phyloP scores from a whole-genome alignment of 2,329 filamentous ascomycete species.

The Corinectria fuckeliana region DNA sequence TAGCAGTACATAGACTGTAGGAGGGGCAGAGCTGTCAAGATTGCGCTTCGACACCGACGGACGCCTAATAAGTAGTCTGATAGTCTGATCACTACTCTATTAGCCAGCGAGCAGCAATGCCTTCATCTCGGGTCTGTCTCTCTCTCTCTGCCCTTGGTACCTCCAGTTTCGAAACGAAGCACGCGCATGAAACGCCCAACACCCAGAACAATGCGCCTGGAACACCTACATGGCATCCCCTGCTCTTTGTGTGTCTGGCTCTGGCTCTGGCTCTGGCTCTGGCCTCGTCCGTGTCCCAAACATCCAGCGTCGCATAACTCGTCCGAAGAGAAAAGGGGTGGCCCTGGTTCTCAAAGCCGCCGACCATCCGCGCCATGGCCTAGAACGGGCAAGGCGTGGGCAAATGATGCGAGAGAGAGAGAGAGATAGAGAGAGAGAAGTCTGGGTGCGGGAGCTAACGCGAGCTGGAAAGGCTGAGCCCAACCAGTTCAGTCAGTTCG shows the following conservation, averaged over 20 bases:
- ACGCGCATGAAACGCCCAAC: neutral
- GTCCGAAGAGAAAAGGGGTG: neutral
- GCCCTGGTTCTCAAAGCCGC: neutral
- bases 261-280: neutral
- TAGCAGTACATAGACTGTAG: too few species aligned
- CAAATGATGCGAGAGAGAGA: neutral
- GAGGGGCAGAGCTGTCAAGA: slow-evolving; percentile 13
- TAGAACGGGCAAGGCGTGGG: neutral
- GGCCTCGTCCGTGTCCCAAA: neutral
- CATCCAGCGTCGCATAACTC: neutral
- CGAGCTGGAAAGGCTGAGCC: neutral
- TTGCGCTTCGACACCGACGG: slow-evolving; percentile 16
- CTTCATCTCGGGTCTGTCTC: neutral
- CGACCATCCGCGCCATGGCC: neutral
- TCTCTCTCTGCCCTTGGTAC: neutral
- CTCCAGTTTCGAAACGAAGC: neutral
- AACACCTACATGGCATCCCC: neutral
- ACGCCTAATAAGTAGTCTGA: slow-evolving; percentile 12
- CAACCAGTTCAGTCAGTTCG: neutral
- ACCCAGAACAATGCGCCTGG: neutral
- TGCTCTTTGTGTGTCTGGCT: neutral
- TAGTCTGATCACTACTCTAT: slow-evolving; percentile 21
- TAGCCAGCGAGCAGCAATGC: too few species aligned
- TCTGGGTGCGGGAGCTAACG: neutral
- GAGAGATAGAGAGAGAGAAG: neutral